Percentiles rank a stretch among this genome's conserved stretches.
phyloP scores from a whole-genome alignment of 2,329 filamentous ascomycete species.

The Beauveria pseudobassiana region DNA sequence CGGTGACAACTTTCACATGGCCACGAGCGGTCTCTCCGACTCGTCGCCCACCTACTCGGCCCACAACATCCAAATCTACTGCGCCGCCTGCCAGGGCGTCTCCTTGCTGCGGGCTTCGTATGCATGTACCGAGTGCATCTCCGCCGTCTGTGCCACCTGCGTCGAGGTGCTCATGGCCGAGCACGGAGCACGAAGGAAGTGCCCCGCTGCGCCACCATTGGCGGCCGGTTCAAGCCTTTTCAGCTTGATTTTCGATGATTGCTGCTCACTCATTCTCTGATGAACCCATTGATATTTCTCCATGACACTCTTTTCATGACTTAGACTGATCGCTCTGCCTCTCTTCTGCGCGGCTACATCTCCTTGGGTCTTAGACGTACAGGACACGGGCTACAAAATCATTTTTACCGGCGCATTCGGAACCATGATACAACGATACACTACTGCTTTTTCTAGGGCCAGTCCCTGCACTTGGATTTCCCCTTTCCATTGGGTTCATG shows the following conservation, averaged over 20 bases:
- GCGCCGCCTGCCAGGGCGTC: constrained; percentile 74
- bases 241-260: constrained; percentile 70
- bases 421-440: constrained; percentile 16
- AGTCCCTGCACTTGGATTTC: constrained; percentile 5
- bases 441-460: constrained; percentile 15
- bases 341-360: background rate
- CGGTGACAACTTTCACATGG: constrained; percentile 66
- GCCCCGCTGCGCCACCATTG: constrained; percentile 70
- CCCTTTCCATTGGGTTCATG: background rate
- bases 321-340: background rate
- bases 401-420: constrained; percentile 19
- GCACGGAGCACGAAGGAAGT: constrained; percentile 67
- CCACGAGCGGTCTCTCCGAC: constrained; percentile 54
- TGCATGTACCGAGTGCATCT: constrained; percentile 94
- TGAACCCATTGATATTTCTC: background rate
- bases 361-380: constrained; percentile 6
- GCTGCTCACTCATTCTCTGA: constrained; percentile 1
- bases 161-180: constrained; percentile 74
- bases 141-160: constrained; percentile 81
- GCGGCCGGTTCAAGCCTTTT: constrained; percentile 76
- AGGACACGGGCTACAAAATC: constrained; percentile 7
- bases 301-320: constrained; percentile 3
- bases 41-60: constrained; percentile 69
- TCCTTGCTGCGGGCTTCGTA: constrained; percentile 77
- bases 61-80: constrained; percentile 82